These are phyloP conservation scores for Sclerotinia spermophila DNA, from an alignment of 2,329 filamentous ascomycete species.

Conservation along the genomic window DNA sequence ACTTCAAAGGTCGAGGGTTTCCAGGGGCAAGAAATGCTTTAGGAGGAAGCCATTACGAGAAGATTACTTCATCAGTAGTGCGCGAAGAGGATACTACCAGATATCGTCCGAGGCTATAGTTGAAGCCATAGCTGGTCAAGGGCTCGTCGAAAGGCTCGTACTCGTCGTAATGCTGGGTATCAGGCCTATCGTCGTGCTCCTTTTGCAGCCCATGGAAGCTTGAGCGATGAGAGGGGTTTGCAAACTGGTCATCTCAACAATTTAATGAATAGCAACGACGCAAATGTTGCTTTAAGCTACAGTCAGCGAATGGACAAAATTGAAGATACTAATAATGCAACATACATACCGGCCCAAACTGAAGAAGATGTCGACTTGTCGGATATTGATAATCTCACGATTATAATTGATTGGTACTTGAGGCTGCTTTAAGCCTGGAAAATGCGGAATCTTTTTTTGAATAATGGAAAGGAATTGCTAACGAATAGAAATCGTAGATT, in stretches of 20 bases:
- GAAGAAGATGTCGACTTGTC: neutral
- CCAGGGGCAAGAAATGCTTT: neutral
- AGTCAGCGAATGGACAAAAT: neutral
- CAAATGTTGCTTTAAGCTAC: neutral
- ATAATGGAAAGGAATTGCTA: constrained; percentile 4
- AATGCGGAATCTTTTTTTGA: neutral
- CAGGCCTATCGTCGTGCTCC: neutral
- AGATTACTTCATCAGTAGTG: neutral
- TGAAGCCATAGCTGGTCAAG: neutral
- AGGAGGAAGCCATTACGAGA: neutral
- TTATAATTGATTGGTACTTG: neutral
- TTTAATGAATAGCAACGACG: neutral
- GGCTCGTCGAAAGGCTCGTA: neutral
- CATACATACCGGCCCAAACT: neutral
- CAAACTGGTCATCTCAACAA: neutral
- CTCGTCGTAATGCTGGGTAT: neutral
- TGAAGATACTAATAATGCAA: neutral
- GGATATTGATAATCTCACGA: neutral
- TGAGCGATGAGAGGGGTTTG: neutral
- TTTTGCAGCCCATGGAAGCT: neutral
- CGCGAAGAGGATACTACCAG: neutral
- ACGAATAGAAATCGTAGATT: constrained; percentile 20
- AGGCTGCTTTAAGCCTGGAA: neutral
- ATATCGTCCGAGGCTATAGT: neutral
- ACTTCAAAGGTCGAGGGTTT: neutral